Base-by-base conservation (phyloP, 1,284 basidiomycete genomes). In the Cystobasidium sp. region DNA sequence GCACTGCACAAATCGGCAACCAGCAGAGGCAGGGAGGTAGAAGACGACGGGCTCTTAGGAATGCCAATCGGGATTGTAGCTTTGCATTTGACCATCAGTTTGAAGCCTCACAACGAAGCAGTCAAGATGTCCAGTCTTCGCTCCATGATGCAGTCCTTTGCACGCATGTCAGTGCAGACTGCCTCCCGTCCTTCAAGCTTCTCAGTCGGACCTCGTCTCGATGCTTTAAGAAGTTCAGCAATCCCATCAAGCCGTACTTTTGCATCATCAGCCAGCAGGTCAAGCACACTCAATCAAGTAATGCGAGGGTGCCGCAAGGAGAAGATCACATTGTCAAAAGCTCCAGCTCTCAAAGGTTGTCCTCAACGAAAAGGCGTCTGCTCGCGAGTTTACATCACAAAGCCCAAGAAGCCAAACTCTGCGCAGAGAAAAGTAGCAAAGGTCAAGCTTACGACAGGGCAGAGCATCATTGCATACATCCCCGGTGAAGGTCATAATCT, bases 351-450 rank as follows among this genome's bases (percentile, higher is more conserved):
- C 31, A 85, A 91, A 76, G 85, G 83, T 43, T 90, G 88, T 81
- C 91, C 90, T 12, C 94, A 97, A 84, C 89, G 89, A 79, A 97
- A 96, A 82, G 94, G 92, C 47, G 93, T 97, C 74, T 91, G 92
- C 81, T 52, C 55, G 14, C 59, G 70, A 78, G 88, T 97, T 31
- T 91, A 91, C 83, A 91, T 89, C 58, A 88, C 86, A 79, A 94
- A 91, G 81, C 97, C 97, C 31, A 97, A 95, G 86, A 99, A 99
- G 82, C 97, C 97, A 77, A 99, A 99, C 84, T 99, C 96, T 53
- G 95, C 95, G 56, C 94, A 97, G 81, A 92, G 97, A 76, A 99
- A 98, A 85, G 93, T 98, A 75, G 94, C 94, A 53, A 88, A 93
- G 81, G 90, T 99, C 78, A 96, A 96, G 85, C 86, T 99, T 64